Percentiles rank a stretch among this genome's conserved stretches.
These are phyloP conservation scores for Acmispon strigosus DNA, from an alignment of 306 rosid genomes.

Conservation along the genomic window DNA sequence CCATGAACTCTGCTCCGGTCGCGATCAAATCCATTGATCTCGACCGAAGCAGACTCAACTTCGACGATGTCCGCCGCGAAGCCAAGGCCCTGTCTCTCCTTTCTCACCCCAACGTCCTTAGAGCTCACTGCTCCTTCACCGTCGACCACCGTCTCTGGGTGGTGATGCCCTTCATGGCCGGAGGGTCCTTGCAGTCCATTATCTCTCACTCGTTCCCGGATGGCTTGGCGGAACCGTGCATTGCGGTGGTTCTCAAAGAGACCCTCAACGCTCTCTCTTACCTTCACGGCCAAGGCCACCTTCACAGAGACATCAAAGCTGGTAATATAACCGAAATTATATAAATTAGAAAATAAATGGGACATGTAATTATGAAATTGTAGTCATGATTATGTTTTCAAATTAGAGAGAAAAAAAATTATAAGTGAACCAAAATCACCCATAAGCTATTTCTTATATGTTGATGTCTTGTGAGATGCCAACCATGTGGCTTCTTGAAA, in stretches of 20 bases:
- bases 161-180: slow-evolving; percentile 69
- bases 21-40: slow-evolving; percentile 71
- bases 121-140: slow-evolving; percentile 57
- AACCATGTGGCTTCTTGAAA: too few species aligned
- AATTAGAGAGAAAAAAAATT: too few species aligned
- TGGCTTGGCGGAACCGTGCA: slow-evolving; percentile 47
- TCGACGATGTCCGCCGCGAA: slow-evolving; percentile 42
- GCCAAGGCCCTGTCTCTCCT: slow-evolving; percentile 42
- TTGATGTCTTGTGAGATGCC: too few species aligned
- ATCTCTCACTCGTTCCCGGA: slow-evolving; percentile 39
- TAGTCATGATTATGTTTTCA: too few species aligned
- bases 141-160: slow-evolving; percentile 51
- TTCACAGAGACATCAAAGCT: slow-evolving; percentile 63
- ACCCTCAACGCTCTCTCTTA: slow-evolving; percentile 45
- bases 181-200: slow-evolving; percentile 54
- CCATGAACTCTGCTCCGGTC: slow-evolving; percentile 37
- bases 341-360: too few species aligned
- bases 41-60: slow-evolving; percentile 32
- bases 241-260: slow-evolving; percentile 43
- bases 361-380: too few species aligned
- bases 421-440: too few species aligned
- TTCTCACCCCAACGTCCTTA: slow-evolving; percentile 57
- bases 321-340: slow-evolving; percentile 9
- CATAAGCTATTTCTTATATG: too few species aligned
- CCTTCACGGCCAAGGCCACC: slow-evolving; percentile 64